Evolutionary conservation across 148 eudicot species (phyloP).

Genomic region (Agrostemma githago): DNA sequence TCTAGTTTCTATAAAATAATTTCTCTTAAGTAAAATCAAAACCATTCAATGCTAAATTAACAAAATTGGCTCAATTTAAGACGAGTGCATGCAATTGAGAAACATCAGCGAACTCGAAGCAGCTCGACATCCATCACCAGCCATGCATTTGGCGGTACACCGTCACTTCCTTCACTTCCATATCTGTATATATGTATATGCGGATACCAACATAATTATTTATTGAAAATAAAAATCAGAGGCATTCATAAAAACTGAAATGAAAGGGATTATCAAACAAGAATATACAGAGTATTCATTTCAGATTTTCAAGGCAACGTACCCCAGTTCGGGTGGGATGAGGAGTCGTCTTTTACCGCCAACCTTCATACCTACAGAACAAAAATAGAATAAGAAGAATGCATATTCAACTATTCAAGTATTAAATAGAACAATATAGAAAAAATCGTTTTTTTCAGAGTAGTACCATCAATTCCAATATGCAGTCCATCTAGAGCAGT

Average conservation of each 20-base stretch:
- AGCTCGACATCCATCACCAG: slow-evolving; percentile 67
- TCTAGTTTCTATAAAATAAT: too few relatives aligned
- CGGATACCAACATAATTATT: not conserved
- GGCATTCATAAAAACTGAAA: not conserved
- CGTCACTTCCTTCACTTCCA: slow-evolving; percentile 32
- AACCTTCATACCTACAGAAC: not conserved
- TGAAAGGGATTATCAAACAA: not conserved
- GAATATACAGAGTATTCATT: not conserved
- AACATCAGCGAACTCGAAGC: slow-evolving; percentile 37
- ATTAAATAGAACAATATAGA: not conserved
- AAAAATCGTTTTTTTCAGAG: not conserved
- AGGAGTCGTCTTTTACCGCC: not conserved
- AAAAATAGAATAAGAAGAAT: too few relatives aligned
- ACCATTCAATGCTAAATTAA: too few relatives aligned
- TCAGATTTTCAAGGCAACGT: not conserved
- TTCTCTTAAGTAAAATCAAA: too few relatives aligned
- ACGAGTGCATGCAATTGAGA: too few relatives aligned
- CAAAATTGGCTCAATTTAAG: too few relatives aligned
- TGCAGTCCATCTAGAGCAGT: slow-evolving; percentile 51
- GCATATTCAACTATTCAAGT: not conserved
- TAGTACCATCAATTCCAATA: slow-evolving; percentile 62
- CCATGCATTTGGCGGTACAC: slow-evolving; percentile 81
- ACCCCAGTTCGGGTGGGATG: not conserved
- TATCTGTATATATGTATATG: not conserved
- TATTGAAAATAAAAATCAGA: not conserved